phyloP scores from a whole-genome alignment of 75 land plant genomes.

The Selaginella tamariscina region DNA sequence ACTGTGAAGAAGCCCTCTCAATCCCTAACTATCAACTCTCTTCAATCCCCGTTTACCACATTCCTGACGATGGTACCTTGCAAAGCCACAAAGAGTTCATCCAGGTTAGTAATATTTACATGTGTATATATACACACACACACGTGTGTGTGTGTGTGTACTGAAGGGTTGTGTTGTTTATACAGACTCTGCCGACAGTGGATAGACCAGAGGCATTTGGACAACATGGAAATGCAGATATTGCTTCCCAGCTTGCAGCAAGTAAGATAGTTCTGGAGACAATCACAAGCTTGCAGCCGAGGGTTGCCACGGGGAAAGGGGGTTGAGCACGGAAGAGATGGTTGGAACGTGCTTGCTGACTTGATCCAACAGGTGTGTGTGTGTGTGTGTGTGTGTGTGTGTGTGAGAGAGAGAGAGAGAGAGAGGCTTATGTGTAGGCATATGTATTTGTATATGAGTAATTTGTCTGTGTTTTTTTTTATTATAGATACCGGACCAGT shows the following conservation, averaged over 20 bases:
- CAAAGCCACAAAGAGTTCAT: conserved; percentile 25
- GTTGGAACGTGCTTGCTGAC: conserved; percentile 18
- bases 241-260: conserved; percentile 23
- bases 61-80: conserved; percentile 30
- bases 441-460: background rate
- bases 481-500: conserved; percentile 22
- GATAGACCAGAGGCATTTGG: conserved; percentile 32
- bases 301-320: conserved; percentile 13
- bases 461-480: background rate
- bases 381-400: background rate
- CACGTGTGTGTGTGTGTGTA: conserved; percentile 18
- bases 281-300: conserved; percentile 19
- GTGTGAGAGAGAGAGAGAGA: conserved; percentile 14
- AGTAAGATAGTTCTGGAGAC: conserved; percentile 18
- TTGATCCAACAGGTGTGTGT: conserved; percentile 21
- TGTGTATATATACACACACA: no score
- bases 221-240: conserved; percentile 28
- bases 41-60: conserved; percentile 18
- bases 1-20: conserved; percentile 20
- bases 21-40: conserved; percentile 22
- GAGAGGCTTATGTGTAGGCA: background rate
- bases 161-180: conserved; percentile 23
- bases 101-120: no score
- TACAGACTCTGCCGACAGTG: conserved; percentile 20
- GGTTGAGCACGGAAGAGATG: conserved; percentile 20